These are phyloP conservation scores for Trifolium pratense DNA, from an alignment of 306 rosid species.

Conservation along the genomic window DNA sequence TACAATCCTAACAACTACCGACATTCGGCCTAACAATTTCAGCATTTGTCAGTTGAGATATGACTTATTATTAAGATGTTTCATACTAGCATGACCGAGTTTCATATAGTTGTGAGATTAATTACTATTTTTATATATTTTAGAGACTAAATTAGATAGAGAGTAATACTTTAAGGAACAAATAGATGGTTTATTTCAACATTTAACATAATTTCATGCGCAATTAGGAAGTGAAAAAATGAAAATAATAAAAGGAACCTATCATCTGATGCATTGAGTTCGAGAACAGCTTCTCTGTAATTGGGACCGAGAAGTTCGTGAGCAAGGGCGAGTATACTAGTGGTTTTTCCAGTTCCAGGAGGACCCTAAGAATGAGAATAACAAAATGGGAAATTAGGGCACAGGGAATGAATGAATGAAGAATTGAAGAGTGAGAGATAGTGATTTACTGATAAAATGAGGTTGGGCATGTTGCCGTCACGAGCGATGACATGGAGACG, in stretches of 20 bases:
- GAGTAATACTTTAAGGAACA: no score
- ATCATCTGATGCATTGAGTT: constrained; percentile 94
- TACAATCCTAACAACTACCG: no score
- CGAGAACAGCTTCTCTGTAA: constrained; percentile 89
- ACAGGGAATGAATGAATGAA: neutral
- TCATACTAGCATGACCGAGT: no score
- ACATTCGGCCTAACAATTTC: no score
- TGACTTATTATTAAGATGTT: no score
- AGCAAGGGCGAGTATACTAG: constrained; percentile 89
- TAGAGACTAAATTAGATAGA: no score
- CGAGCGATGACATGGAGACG: constrained; percentile 92
- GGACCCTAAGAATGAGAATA: constrained; percentile 69
- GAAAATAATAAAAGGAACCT: constrained; percentile 42
- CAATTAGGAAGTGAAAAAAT: neutral
- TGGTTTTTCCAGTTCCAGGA: constrained; percentile 96
- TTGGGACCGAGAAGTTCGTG: constrained; percentile 89
- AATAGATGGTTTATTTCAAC: neutral
- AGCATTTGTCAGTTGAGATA: no score
- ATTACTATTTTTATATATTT: no score
- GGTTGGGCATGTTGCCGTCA: constrained; percentile 96
- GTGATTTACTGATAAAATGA: constrained; percentile 65
- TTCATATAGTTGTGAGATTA: no score
- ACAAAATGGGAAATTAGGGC: constrained; percentile 22
- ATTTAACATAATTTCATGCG: neutral
- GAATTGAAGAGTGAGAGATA: neutral